A percentile compares a stretch with the other conserved stretches of the same genome.
Evolutionary conservation across 2,329 filamentous ascomycete species (phyloP).

Genomic region (Pochonia chlamydosporia): DNA sequence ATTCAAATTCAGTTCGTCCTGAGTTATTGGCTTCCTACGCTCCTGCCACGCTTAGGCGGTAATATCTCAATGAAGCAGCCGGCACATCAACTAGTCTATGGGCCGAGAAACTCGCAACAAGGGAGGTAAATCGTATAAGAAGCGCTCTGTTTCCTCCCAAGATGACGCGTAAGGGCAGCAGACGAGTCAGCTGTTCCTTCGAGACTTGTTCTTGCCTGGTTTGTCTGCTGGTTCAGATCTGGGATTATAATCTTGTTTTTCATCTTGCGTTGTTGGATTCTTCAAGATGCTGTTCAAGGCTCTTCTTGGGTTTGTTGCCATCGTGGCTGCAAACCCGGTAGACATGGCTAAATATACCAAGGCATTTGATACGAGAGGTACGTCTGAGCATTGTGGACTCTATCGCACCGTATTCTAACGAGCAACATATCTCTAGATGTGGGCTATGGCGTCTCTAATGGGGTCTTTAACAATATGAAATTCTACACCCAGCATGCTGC

Average conservation of each 20-base stretch:
- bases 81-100: not conserved
- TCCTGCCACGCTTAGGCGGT: not conserved
- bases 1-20: not conserved
- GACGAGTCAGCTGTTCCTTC: not conserved
- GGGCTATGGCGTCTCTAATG: conserved; percentile 17
- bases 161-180: not conserved
- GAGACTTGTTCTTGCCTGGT: not conserved
- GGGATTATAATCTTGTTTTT: too few species aligned
- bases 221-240: too few species aligned
- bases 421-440: not conserved
- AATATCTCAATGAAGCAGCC: not conserved
- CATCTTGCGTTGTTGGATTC: too few species aligned
- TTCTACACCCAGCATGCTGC: conserved; percentile 47
- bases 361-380: conserved; percentile 28
- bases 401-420: not conserved
- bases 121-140: not conserved
- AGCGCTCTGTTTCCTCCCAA: not conserved
- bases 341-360: conserved; percentile 18
- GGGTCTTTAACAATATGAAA: conserved; percentile 33
- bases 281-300: conserved; percentile 17
- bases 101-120: not conserved
- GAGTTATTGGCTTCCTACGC: not conserved
- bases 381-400: conserved; percentile 7
- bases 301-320: conserved; percentile 19
- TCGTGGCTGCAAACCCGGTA: conserved; percentile 20